Percentiles rank a stretch among this genome's conserved stretches.
These are phyloP conservation scores for Amphicarpaea edgeworthii DNA, from an alignment of 306 rosid genomes.

Conservation along the genomic window DNA sequence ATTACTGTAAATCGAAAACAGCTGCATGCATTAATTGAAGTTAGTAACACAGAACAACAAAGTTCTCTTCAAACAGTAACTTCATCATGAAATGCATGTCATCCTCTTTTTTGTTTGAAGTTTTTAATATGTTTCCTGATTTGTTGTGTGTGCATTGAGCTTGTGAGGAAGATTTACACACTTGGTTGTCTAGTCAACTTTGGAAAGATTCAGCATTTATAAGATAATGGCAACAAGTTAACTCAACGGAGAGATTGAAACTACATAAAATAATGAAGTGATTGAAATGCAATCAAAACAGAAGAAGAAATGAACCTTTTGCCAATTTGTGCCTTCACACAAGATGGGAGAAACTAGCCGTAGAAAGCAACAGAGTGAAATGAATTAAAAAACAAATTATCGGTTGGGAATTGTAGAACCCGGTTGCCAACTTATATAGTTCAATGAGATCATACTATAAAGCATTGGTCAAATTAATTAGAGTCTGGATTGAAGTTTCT, in stretches of 20 bases:
- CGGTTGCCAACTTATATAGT: constrained; percentile 2
- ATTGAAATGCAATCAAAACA: neutral
- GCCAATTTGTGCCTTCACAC: neutral
- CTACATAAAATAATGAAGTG: neutral
- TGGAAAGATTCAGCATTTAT: neutral
- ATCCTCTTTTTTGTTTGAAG: neutral
- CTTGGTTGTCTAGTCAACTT: neutral
- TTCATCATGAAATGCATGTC: neutral
- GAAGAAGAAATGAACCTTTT: constrained; percentile 11
- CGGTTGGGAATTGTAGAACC: constrained; percentile 9
- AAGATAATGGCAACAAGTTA: constrained; percentile 20
- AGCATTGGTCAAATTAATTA: neutral
- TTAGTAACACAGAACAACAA: neutral
- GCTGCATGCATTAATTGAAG: constrained; percentile 10
- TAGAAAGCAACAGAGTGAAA: constrained; percentile 30
- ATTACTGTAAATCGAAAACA: neutral
- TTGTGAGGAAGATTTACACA: neutral
- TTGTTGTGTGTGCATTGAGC: neutral
- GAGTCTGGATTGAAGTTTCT: too few species aligned
- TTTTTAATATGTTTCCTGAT: too few species aligned
- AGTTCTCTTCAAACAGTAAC: neutral
- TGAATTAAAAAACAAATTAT: constrained; percentile 4
- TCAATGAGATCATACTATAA: neutral
- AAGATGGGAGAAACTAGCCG: constrained; percentile 19
- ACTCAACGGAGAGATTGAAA: constrained; percentile 10